Conservation (phyloP, 192 early-diverging fungal genomes). For the Spinellus fusiger region DNA sequence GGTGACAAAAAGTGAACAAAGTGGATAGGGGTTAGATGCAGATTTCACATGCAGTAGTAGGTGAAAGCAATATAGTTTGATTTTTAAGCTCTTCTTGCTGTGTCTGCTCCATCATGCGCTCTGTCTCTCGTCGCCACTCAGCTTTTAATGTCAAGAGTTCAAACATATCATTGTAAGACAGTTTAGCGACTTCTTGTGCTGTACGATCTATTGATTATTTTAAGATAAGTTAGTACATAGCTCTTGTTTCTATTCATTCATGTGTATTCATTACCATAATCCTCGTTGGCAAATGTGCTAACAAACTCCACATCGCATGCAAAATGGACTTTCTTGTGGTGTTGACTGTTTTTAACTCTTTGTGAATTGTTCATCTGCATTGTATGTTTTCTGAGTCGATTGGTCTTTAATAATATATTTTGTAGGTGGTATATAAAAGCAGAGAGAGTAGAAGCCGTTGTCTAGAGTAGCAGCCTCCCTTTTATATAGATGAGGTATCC, state of each 20-base stretch:
- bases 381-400: not conserved
- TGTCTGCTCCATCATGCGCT: conserved; percentile 2
- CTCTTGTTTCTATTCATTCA: not conserved
- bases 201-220: conserved; percentile 1
- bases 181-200: conserved; percentile 14
- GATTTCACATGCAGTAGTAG: not conserved
- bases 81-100: not conserved
- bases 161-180: conserved; percentile 21
- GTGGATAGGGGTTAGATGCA: not conserved
- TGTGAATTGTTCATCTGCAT: not conserved
- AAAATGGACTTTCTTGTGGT: conserved; percentile 17
- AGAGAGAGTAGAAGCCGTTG: too few relatives aligned
- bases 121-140: conserved; percentile 14
- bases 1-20: not conserved
- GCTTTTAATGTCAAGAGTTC: conserved; percentile 13
- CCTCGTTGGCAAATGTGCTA: conserved; percentile 21
- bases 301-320: conserved; percentile 13
- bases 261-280: conserved; percentile 13
- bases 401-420: too few relatives aligned
- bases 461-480: too few relatives aligned
- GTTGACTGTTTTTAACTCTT: not conserved
- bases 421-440: too few relatives aligned
- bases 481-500: not conserved
- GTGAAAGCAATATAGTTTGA: not conserved
- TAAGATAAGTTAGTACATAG: not conserved